Base-by-base conservation (phyloP, 1,284 basidiomycete species). In the Tilletia setariae region DNA sequence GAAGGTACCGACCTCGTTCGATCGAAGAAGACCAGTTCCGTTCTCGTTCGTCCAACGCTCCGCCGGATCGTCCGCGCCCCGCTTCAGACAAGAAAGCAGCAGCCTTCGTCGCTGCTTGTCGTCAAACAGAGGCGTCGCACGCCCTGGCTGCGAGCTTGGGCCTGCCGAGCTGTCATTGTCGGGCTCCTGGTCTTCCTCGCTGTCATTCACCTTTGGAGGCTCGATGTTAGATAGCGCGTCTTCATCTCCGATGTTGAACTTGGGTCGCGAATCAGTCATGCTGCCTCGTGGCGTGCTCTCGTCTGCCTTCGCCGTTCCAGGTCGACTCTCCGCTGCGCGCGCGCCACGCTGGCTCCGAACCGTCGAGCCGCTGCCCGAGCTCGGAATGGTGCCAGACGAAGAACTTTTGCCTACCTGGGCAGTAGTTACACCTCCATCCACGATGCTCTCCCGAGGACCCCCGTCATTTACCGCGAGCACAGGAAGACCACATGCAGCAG, bases 381-480 rank as follows among this genome's bases (percentile, higher is more conserved):
- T 16, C 2, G 49, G 63, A 2, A 64, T n/a, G 2, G 63, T 44
- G 6, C 63, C 35, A 40, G 23, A 28, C 23, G 63, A 53, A 11
- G 44, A n/a, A 28, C 63, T 47, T 13, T 40, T 44, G 23, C 30
- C 43, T 4, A 40, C 59, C 4, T 64, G 15, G 2, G 13, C 44
- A 15, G 8, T 53, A 21, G 51, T 44, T 19, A 49, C 63, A 1
- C 77, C 74, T 1, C 85, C 82, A 76, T 91, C 88, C 11, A 94
- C 83, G 23, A 97, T 85, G 59, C 91, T 95, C 84, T 98, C 95
- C 0, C 89, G 90, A 0, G 96, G 95, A 0, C 95, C 95, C 42
- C 96, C 95, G 64, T 88, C 90, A 82, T 94, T 86, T 75, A 90
- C 92, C 0, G 94, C 94, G 6, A 98, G 83, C 0, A 98, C 91